A percentile compares a stretch with the other conserved stretches of the same genome.
These are phyloP conservation scores for Penicillium hordei DNA, from an alignment of 2,329 filamentous ascomycete genomes.

Conservation along the genomic window DNA sequence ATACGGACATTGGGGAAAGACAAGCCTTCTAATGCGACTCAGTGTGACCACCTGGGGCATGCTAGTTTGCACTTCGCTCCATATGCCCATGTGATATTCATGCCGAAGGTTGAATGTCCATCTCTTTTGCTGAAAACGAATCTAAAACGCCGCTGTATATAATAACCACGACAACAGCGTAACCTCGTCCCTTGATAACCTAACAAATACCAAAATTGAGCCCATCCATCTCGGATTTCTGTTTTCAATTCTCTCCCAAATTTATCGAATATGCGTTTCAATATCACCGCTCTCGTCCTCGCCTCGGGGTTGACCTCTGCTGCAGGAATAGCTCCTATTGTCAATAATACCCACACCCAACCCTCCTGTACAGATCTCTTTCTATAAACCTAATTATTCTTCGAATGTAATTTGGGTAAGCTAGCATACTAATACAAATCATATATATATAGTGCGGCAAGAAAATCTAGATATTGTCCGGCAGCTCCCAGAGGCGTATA, in stretches of 20 bases:
- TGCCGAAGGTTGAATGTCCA: neutral
- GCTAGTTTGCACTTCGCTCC: neutral
- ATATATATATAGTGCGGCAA: conserved; percentile 14
- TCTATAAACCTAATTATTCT: neutral
- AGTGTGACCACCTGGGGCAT: conserved; percentile 11
- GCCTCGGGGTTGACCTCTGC: conserved; percentile 6
- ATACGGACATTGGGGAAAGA: neutral
- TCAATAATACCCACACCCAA: neutral
- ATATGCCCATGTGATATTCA: conserved; percentile 11
- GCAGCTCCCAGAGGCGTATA: conserved; percentile 20
- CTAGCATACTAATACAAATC: neutral
- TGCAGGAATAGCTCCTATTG: neutral
- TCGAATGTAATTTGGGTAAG: neutral
- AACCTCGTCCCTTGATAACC: neutral
- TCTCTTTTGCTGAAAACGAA: neutral
- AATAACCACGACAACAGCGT: neutral
- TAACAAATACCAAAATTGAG: neutral
- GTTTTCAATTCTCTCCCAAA: neutral
- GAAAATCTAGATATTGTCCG: conserved; percentile 15
- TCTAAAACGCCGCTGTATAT: neutral
- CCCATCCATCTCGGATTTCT: neutral
- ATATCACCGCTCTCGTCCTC: conserved; percentile 7
- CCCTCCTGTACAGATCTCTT: neutral
- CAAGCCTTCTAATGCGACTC: conserved; percentile 12
- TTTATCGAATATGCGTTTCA: conserved; percentile 16